Conservation (phyloP, 768 basidiomycete genomes). For the Termitomyces sp. region DNA sequence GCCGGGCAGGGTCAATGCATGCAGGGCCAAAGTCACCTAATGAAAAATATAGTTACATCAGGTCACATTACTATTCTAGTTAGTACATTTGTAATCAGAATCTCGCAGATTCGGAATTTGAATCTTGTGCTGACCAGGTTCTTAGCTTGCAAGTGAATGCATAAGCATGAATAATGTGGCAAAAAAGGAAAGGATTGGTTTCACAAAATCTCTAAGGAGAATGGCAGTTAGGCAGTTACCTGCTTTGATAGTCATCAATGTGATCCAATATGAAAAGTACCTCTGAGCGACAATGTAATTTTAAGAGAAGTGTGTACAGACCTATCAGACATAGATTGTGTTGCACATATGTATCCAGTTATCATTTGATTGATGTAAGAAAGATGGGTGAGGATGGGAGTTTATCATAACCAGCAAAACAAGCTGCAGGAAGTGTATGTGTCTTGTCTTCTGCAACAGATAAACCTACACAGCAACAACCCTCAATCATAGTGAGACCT, state of each 20-base stretch:
- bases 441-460: slow-evolving; percentile 8
- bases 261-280: slow-evolving; percentile 31
- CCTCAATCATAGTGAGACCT: slow-evolving; percentile 27
- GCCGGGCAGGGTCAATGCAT: too few species aligned
- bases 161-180: slow-evolving; percentile 38
- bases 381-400: too few species aligned
- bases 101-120: too few species aligned
- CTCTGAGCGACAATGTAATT: too few species aligned
- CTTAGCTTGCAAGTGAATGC: slow-evolving; percentile 29
- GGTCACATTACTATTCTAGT: too few species aligned
- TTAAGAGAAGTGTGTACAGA: background rate
- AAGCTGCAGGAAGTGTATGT: background rate
- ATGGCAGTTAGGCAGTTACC: slow-evolving; percentile 57
- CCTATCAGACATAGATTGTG: slow-evolving; percentile 15
- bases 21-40: too few species aligned
- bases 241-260: slow-evolving; percentile 46
- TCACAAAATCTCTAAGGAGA: slow-evolving; percentile 42
- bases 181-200: slow-evolving; percentile 40
- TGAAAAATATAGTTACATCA: too few species aligned
- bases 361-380: background rate
- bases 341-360: slow-evolving; percentile 15
- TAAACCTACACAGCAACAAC: slow-evolving; percentile 18
- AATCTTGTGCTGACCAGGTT: too few species aligned
- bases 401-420: slow-evolving; percentile 11
- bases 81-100: too few species aligned